A percentile compares a stretch with the other conserved stretches of the same genome.
Evolutionary conservation across 345 rosid species (phyloP).

Genomic region (Euphorbia tirucalli): DNA sequence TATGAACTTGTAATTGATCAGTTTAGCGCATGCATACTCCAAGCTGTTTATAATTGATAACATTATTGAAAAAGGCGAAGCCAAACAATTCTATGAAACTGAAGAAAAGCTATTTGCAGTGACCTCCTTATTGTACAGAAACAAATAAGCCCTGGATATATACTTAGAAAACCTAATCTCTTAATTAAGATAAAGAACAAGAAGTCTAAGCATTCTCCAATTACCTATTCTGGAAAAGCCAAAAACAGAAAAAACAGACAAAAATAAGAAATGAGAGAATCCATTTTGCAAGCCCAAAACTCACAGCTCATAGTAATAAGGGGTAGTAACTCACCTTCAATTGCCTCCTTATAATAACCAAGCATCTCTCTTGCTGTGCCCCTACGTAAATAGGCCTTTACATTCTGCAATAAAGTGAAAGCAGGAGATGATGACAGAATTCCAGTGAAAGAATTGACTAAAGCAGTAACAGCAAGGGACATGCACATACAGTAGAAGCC

Average conservation of each 20-base stretch:
- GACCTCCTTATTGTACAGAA: no score
- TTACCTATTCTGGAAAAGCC: not conserved
- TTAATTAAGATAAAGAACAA: no score
- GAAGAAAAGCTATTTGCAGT: no score
- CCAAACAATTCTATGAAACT: no score
- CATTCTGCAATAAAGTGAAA: constrained; percentile 47
- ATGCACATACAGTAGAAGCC: not conserved
- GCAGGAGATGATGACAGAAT: not conserved
- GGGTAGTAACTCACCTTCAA: constrained; percentile 54
- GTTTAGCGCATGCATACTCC: no score
- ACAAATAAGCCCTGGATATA: no score
- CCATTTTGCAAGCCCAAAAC: not conserved
- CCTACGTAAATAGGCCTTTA: constrained; percentile 90
- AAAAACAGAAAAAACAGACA: not conserved
- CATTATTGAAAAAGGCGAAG: no score
- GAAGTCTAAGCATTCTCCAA: not conserved
- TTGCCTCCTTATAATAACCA: constrained; percentile 70
- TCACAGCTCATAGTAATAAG: not conserved
- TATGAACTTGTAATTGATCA: no score
- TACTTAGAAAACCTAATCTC: no score
- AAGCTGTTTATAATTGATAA: no score
- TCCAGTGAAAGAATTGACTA: not conserved
- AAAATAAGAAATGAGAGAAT: not conserved
- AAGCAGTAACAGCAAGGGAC: not conserved
- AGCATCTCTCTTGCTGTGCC: constrained; percentile 97